These are phyloP conservation scores for Echeveria elegans DNA, from an alignment of 164 flowering plant species.

Conservation along the genomic window DNA sequence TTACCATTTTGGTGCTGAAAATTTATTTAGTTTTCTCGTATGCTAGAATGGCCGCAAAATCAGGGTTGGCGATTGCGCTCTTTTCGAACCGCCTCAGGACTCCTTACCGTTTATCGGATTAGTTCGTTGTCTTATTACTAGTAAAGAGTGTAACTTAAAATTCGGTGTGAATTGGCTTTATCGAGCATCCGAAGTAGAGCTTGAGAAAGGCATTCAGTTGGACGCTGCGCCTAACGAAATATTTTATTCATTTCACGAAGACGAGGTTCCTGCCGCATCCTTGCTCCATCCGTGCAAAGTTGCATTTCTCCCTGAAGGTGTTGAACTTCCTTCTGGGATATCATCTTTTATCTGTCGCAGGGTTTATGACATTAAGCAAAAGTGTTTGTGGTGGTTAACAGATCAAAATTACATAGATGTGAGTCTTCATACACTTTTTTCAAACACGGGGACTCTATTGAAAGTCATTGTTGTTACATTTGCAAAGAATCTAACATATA, in stretches of 20 bases:
- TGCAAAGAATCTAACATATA: neutral
- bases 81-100: slow-evolving; percentile 67
- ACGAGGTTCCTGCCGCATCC: slow-evolving; percentile 85
- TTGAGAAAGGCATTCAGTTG: slow-evolving; percentile 58
- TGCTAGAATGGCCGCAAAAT: slow-evolving; percentile 82
- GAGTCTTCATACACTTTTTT: slow-evolving; percentile 21
- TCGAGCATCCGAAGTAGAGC: slow-evolving; percentile 80
- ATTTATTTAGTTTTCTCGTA: slow-evolving; percentile 10
- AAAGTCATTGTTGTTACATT: neutral
- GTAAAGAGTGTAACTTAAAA: slow-evolving; percentile 33
- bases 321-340: slow-evolving; percentile 77
- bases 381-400: slow-evolving; percentile 92
- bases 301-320: slow-evolving; percentile 88
- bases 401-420: slow-evolving; percentile 84
- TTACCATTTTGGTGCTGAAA: neutral
- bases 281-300: slow-evolving; percentile 98
- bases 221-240: slow-evolving; percentile 92
- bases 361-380: slow-evolving; percentile 69
- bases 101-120: slow-evolving; percentile 84
- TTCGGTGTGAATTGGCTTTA: slow-evolving; percentile 88
- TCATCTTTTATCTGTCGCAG: slow-evolving; percentile 88
- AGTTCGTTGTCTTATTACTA: slow-evolving; percentile 42
- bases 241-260: slow-evolving; percentile 88
- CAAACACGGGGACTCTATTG: neutral
- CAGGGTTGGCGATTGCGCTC: slow-evolving; percentile 85